Evolutionary conservation across 2,329 filamentous ascomycete genomes (phyloP).

Genomic region (Alternaria atra): DNA sequence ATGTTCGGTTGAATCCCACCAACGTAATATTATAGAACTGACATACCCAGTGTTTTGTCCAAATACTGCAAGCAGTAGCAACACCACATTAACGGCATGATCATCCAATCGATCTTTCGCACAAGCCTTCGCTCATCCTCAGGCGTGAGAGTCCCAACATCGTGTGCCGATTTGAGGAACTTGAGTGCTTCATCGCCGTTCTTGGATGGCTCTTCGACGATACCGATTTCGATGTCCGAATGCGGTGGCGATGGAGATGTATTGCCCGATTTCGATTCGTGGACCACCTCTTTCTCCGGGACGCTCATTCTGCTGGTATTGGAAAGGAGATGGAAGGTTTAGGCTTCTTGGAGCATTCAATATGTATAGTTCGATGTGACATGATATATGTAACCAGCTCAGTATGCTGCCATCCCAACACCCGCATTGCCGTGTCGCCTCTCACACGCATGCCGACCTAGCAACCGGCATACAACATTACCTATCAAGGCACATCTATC

Average conservation of each 20-base stretch:
- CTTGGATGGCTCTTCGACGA: slow-evolving; percentile 16
- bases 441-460: slow-evolving; percentile 8
- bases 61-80: slow-evolving; percentile 54
- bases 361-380: not conserved
- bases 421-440: not conserved
- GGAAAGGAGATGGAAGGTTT: not conserved
- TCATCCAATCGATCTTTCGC: slow-evolving; percentile 53
- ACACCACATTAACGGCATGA: slow-evolving; percentile 53
- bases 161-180: slow-evolving; percentile 31
- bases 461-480: slow-evolving; percentile 4
- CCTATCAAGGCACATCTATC: not conserved
- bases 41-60: slow-evolving; percentile 54
- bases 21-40: slow-evolving; percentile 35
- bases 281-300: not conserved
- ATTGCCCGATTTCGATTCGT: slow-evolving; percentile 6
- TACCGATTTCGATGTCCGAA: slow-evolving; percentile 21
- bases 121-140: slow-evolving; percentile 31
- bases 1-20: not conserved
- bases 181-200: slow-evolving; percentile 36
- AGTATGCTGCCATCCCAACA: not conserved
- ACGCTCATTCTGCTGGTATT: not conserved
- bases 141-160: slow-evolving; percentile 21
- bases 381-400: not conserved
- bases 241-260: slow-evolving; percentile 1
- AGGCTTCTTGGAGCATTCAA: not conserved